Conservation (phyloP, 192 early-diverging fungal species). For the Coemansia sp. region DNA sequence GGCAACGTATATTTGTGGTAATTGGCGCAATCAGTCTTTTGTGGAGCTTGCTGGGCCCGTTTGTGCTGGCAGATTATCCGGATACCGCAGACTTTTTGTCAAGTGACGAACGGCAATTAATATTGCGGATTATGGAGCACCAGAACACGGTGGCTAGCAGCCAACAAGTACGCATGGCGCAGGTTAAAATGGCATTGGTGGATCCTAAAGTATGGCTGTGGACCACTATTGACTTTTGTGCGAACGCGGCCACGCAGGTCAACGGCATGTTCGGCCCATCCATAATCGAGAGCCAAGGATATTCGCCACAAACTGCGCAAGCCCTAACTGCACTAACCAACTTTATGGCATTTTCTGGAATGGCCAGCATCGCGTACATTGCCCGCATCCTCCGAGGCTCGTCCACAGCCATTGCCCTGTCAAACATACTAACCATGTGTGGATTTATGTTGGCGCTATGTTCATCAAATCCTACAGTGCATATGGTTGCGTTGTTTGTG, state of each 20-base stretch:
- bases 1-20: constrained; percentile 41
- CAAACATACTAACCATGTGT: constrained; percentile 21
- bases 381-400: constrained; percentile 23
- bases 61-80: constrained; percentile 41
- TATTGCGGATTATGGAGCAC: constrained; percentile 25
- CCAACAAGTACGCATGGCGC: constrained; percentile 22
- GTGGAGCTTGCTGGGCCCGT: constrained; percentile 39
- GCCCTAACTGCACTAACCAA: constrained; percentile 44
- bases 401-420: constrained; percentile 26
- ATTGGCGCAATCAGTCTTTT: constrained; percentile 23
- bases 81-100: constrained; percentile 41
- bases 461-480: constrained; percentile 8
- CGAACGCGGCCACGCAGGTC: constrained; percentile 46
- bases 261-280: constrained; percentile 54
- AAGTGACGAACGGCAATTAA: constrained; percentile 24
- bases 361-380: constrained; percentile 41
- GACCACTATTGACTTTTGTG: constrained; percentile 45
- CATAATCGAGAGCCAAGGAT: constrained; percentile 46
- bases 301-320: constrained; percentile 31
- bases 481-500: constrained; percentile 36
- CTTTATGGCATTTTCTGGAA: constrained; percentile 42
- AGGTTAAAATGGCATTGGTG: constrained; percentile 22
- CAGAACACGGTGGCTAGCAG: constrained; percentile 45
- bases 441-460: constrained; percentile 39
- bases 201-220: constrained; percentile 48